Conservation (phyloP, 176 grass and related monocot species). For the Echinochloa phyllopogon region DNA sequence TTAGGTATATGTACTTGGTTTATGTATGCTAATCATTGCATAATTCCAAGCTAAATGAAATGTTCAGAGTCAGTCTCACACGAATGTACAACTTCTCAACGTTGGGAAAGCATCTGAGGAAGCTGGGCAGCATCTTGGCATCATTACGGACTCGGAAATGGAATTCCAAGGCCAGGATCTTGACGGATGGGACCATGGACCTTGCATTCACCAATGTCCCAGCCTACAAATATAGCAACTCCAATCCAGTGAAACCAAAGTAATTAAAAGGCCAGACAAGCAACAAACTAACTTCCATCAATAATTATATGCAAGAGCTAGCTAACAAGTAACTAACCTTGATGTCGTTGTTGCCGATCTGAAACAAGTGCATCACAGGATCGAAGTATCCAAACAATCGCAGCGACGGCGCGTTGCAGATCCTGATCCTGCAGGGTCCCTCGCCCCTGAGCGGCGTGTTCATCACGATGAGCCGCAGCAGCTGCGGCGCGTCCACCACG, state of each 20-base stretch:
- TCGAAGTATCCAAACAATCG: constrained; percentile 5
- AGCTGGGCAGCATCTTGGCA: constrained; percentile 16
- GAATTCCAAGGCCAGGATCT: not conserved
- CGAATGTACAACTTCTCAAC: constrained; percentile 7
- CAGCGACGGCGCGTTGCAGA: not conserved
- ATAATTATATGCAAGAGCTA: not conserved
- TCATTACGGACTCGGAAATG: not conserved
- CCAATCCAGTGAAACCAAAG: not conserved
- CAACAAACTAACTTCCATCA: no score
- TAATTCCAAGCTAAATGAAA: not conserved
- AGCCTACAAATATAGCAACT: not conserved
- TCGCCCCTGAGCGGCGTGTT: no score
- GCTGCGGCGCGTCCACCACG: no score
- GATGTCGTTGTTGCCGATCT: not conserved
- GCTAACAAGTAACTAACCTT: constrained; percentile 4
- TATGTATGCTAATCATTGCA: no score
- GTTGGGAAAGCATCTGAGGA: constrained; percentile 36
- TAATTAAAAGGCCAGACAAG: not conserved
- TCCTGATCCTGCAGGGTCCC: not conserved
- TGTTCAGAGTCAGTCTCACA: not conserved
- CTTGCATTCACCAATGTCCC: not conserved
- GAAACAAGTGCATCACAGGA: not conserved
- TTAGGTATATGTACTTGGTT: no score
- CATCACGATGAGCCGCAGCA: not conserved
- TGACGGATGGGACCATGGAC: not conserved